These are phyloP conservation scores for Mycogone perniciosa DNA, from an alignment of 2,329 filamentous ascomycete genomes.

Conservation along the genomic window DNA sequence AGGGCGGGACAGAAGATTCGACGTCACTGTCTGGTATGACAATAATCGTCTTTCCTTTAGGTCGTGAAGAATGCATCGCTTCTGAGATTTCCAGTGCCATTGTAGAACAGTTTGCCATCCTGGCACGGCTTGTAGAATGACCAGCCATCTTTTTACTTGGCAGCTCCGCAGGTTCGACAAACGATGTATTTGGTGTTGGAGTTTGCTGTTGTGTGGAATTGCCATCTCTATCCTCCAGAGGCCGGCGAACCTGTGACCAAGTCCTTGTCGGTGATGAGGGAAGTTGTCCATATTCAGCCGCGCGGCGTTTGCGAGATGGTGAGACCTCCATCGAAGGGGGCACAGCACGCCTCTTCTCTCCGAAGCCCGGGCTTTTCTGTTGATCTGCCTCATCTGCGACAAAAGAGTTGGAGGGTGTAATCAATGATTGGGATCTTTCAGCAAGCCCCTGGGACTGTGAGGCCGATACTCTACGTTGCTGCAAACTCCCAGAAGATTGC, in stretches of 20 bases:
- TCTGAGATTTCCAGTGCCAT: neutral
- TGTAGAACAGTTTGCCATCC: neutral
- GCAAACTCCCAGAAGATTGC: neutral
- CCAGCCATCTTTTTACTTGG: neutral
- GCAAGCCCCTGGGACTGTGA: neutral
- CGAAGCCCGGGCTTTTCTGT: neutral
- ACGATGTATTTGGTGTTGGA: neutral
- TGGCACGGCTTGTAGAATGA: neutral
- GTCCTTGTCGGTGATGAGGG: neutral
- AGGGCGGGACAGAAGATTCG: neutral
- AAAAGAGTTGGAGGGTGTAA: constrained; percentile 5
- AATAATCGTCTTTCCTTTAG: constrained; percentile 1
- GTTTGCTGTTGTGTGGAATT: constrained; percentile 15
- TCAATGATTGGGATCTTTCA: neutral
- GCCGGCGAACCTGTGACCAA: constrained; percentile 12
- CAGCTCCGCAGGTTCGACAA: neutral
- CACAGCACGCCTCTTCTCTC: constrained; percentile 6
- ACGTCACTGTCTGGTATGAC: constrained; percentile 6
- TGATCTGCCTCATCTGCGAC: neutral
- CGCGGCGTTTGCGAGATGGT: constrained; percentile 17
- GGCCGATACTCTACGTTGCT: neutral
- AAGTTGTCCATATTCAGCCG: neutral
- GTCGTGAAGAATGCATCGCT: neutral
- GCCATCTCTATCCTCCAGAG: constrained; percentile 20
- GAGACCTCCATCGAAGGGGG: neutral